Evolutionary conservation across 2,329 filamentous ascomycete species (phyloP), one percentile per base, ranked within the genome.

Genomic region (Nemania sp.): DNA sequence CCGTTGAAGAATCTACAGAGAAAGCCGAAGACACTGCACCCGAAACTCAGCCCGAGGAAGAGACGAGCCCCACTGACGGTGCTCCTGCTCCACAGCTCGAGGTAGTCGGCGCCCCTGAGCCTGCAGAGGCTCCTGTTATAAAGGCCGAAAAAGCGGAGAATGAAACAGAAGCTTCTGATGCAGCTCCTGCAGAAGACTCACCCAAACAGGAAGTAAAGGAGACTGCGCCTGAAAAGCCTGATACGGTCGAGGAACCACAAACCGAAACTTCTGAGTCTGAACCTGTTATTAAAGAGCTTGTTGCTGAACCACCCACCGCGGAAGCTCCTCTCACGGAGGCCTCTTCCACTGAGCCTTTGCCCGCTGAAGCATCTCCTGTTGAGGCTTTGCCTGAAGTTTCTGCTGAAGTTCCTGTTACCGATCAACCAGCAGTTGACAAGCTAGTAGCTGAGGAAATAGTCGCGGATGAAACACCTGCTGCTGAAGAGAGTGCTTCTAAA

Each of bases 1-100:
- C 38, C 11, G 38, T 32, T 43, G 54, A 66, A 24, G 41, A 56
- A 64, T 4, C 26, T 20, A 20, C 35, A 55, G 41, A 47, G 3
- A 45, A 59, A 45, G 26, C 53, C 11, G 41, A 63, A 1, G 58
- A 58, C 24, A 13, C 8, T 64, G 20, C 41, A 1, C 45, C 41
- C n/a, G 54, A 67, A 43, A 61, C 43, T 26, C 41, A 69, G 15
- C 26, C 35, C 3, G 60, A 45, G 26, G 47, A 35, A 64, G 64
- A 64, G 20, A 10, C 54, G n/a, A 38, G 59, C 15, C 38, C 51
- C 27, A 20, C 57, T 38, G 67, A 60, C 32, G 10, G 55, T 22
- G 18, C 43, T 35, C 24, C 55, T 26, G n/a, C 18, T 45, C 27
- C 22, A 22, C 61, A 29, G 27, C 45, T 35, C 27, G 53, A 66